Evolutionary conservation across 208 protist genomes (phyloP).

Genomic region (Leishmania turanica): DNA sequence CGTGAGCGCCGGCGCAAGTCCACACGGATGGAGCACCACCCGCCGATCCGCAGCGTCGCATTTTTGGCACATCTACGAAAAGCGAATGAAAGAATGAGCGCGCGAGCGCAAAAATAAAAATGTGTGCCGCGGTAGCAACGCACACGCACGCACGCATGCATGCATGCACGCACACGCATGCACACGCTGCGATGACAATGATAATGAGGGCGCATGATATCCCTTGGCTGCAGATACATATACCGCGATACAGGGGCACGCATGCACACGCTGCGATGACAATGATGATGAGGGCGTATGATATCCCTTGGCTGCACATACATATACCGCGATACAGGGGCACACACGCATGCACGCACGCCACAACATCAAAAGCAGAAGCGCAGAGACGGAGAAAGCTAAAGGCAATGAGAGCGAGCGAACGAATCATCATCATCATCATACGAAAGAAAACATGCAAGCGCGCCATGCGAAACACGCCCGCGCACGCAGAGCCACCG

Average conservation of each 20-base stretch:
- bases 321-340: background rate
- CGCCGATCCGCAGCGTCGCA: background rate
- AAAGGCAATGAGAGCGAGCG: background rate
- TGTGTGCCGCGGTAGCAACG: background rate
- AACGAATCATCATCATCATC: no score
- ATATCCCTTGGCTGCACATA: no score
- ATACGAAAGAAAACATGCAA: no score
- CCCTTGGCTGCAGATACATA: no score
- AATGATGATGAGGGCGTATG: no score
- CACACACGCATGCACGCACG: background rate
- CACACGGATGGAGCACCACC: background rate
- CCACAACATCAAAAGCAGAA: background rate
- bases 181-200: no score
- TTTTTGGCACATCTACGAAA: background rate
- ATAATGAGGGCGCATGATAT: no score
- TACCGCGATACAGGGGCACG: background rate
- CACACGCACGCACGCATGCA: no score
- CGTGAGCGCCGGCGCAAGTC: background rate
- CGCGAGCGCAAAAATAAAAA: background rate
- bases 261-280: background rate
- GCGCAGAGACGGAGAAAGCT: no score
- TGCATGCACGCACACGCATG: no score
- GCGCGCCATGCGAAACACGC: no score
- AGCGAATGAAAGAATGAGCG: background rate
- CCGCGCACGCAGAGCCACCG: background rate